phyloP scores from a whole-genome alignment of 1,284 basidiomycete genomes.

The Ceratobasidium papillatum region DNA sequence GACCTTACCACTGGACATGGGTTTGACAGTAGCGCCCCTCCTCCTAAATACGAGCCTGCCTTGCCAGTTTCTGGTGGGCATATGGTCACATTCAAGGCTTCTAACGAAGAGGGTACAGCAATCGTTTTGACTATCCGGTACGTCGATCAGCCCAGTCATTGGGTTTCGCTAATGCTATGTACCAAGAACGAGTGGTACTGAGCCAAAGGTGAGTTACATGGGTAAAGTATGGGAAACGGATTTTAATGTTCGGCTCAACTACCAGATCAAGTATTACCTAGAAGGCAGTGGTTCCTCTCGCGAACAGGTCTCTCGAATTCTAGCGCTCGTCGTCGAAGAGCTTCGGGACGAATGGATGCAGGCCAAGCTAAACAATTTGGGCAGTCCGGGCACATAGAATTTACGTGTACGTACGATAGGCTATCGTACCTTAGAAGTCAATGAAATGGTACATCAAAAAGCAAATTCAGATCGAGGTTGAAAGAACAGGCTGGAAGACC shows the following conservation, averaged over 20 bases:
- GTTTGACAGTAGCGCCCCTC: conserved; percentile 64
- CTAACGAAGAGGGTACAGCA: conserved; percentile 56
- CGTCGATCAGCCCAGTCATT: conserved; percentile 37
- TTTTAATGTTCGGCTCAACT: not conserved
- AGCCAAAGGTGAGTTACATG: conserved; percentile 71
- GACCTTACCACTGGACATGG: conserved; percentile 73
- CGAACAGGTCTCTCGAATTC: conserved; percentile 54
- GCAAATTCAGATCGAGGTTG: no score
- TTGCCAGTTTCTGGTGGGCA: conserved; percentile 80
- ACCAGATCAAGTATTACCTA: conserved; percentile 82
- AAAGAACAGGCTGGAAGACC: no score
- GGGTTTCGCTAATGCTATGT: not conserved
- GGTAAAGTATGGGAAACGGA: not conserved
- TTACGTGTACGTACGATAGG: not conserved
- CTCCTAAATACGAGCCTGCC: conserved; percentile 63
- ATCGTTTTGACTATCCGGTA: conserved; percentile 75
- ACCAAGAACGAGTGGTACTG: conserved; percentile 81
- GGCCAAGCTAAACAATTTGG: conserved; percentile 50
- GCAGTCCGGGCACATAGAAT: not conserved
- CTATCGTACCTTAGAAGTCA: no score
- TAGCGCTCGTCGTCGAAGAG: conserved; percentile 65
- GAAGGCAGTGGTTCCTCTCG: conserved; percentile 71
- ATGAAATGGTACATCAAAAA: no score
- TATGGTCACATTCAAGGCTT: conserved; percentile 82
- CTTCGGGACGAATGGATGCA: conserved; percentile 74